Evolutionary conservation across 306 rosid genomes (phyloP), one percentile per base, ranked within the genome.

Genomic region (Medicago arabica): DNA sequence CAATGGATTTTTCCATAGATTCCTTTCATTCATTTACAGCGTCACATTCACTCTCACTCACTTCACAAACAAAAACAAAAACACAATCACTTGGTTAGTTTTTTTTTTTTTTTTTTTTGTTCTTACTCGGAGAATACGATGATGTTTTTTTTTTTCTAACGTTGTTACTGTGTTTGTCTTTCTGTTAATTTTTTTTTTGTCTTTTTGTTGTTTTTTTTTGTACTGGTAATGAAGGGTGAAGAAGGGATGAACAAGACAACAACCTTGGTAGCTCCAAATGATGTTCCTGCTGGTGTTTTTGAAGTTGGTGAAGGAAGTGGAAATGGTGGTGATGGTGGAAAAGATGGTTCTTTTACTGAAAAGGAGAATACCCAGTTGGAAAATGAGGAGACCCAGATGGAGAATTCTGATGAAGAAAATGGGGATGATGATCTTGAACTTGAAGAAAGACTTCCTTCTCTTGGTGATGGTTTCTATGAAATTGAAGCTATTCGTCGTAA

Each of bases 401-500:
- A 49, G 46, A 81, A 49, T 63, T 75, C 76, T 1, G 93, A 19
- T 4, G 85, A 50, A 0, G 87, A 86, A 16, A 80, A 50, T 7
- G 88, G 23, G 5, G 39, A 0, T 72, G 69, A 17, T 8, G 88
- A 60, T 43, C 80, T 74, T 7, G 82, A 69, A 14, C 81, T 58
- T 16, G 69, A 63, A 15, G 49, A 66, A 21, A 13, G 15, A 6
- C 8, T 6, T 58, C 82, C 85, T 3, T 71, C 85, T 81, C 95
- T 92, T 19, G 96, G 59, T 57, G 96, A 92, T 1, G 93, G 85
- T 1, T 90, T 73, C 71, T 95, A 59, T 73, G 97, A 90, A 81
- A 87, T 95, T 41, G 91, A 95, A 85, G 87, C 92, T 40, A 86
- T 95, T 15, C 96, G 96, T 41, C 92, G 96, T 10, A 95, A 80